A percentile compares a stretch with the other conserved stretches of the same genome.
Conservation (phyloP, 2,329 filamentous ascomycete species). For the Penicillium sp. region DNA sequence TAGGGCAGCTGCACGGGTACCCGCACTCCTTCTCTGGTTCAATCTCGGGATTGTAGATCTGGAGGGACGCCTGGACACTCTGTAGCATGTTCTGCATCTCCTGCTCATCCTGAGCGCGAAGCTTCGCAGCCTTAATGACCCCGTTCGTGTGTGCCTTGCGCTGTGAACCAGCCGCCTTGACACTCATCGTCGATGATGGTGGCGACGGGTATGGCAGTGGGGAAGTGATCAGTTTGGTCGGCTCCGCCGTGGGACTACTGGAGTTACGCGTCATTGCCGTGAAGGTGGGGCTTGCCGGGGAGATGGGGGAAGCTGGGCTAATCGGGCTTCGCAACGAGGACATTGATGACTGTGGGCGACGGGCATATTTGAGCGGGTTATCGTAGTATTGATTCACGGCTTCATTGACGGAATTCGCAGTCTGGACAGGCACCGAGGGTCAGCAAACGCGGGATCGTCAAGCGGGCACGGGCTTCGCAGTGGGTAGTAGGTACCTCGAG, state of each 20-base stretch:
- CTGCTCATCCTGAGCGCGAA: constrained; percentile 48
- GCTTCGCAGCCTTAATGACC: constrained; percentile 42
- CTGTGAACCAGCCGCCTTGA: neutral
- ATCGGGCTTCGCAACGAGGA: constrained; percentile 1
- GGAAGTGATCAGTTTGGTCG: neutral
- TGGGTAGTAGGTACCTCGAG: constrained; percentile 8
- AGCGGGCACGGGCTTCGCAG: neutral
- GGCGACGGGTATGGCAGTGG: neutral
- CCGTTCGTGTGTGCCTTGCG: constrained; percentile 36
- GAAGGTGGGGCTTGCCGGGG: neutral
- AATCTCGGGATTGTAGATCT: constrained; percentile 51
- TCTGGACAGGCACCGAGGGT: constrained; percentile 1
- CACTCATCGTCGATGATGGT: neutral
- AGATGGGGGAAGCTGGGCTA: neutral
- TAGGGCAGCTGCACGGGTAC: constrained; percentile 43
- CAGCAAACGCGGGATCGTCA: neutral
- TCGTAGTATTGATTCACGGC: constrained; percentile 18
- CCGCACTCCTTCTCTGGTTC: constrained; percentile 51
- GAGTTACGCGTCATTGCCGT: neutral
- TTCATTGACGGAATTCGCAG: constrained; percentile 6
- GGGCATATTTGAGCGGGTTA: constrained; percentile 1
- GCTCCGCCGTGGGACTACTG: neutral
- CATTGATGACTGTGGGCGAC: neutral
- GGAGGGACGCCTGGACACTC: constrained; percentile 41
- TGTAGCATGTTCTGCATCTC: constrained; percentile 49